A percentile compares a stretch with the other conserved stretches of the same genome.
Conservation (phyloP, 345 rosid species). For the Trapa bicornis region DNA sequence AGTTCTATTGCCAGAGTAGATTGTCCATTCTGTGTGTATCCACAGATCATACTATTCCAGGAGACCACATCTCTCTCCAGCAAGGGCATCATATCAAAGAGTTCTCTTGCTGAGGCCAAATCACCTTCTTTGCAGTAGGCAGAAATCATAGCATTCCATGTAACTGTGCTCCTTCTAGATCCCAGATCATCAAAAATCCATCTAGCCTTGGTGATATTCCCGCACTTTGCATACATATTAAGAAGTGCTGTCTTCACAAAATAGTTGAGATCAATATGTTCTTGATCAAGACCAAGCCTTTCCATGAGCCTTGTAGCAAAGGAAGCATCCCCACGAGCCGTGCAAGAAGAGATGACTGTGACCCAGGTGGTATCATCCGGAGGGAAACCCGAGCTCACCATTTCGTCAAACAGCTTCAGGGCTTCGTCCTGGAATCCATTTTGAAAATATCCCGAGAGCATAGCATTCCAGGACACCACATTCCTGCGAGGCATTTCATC, state of each 20-base stretch:
- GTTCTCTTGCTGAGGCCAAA: slow-evolving; percentile 22
- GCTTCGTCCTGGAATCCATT: slow-evolving; percentile 28
- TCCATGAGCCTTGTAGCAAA: slow-evolving; percentile 23
- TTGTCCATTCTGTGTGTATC: slow-evolving; percentile 43
- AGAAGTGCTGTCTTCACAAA: slow-evolving; percentile 38
- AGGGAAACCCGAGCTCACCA: slow-evolving; percentile 25
- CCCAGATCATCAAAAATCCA: slow-evolving; percentile 28
- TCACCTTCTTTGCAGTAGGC: slow-evolving; percentile 26
- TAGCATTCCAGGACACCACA: slow-evolving; percentile 37
- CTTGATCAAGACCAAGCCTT: slow-evolving; percentile 11
- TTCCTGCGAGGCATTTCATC: slow-evolving; percentile 37
- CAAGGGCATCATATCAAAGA: slow-evolving; percentile 41
- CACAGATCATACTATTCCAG: slow-evolving; percentile 44
- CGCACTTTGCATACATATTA: slow-evolving; percentile 34
- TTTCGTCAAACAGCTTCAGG: slow-evolving; percentile 31
- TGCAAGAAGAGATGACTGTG: slow-evolving; percentile 29
- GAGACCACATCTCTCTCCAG: slow-evolving; percentile 28
- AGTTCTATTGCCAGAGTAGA: slow-evolving; percentile 24
- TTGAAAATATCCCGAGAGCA: slow-evolving; percentile 43
- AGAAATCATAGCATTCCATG: slow-evolving; percentile 39
- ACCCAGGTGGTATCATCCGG: slow-evolving; percentile 44
- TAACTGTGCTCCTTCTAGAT: slow-evolving; percentile 15
- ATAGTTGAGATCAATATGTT: slow-evolving; percentile 13
- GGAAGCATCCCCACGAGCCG: slow-evolving; percentile 27
- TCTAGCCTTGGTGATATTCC: slow-evolving; percentile 24